A percentile compares a stretch with the other conserved stretches of the same genome.
Conservation (phyloP, 2,329 filamentous ascomycete genomes). For the Periconia digitata region DNA sequence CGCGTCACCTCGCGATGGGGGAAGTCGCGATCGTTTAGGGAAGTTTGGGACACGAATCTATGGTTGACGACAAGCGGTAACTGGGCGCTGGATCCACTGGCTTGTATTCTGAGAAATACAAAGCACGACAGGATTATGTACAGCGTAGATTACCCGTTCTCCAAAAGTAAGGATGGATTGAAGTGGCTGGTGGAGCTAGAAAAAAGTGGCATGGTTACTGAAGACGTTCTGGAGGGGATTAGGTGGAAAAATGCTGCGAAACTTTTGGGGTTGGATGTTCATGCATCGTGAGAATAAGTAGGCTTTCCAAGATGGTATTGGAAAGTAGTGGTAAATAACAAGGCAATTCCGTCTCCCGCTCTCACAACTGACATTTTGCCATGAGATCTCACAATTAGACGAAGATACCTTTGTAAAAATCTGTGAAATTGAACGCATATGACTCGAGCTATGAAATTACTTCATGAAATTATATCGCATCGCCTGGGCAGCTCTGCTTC, state of each 20-base stretch:
- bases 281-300: too few species aligned
- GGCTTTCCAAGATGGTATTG: too few species aligned
- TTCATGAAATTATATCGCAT: too few species aligned
- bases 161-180: conserved; percentile 50
- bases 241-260: conserved; percentile 53
- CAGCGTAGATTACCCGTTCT: conserved; percentile 61
- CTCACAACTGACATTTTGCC: too few species aligned
- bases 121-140: conserved; percentile 54
- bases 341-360: too few species aligned
- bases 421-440: too few species aligned
- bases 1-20: conserved; percentile 7
- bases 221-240: conserved; percentile 52
- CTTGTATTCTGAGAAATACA: conserved; percentile 43
- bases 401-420: too few species aligned
- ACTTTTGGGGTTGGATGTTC: conserved; percentile 7
- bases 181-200: conserved; percentile 53
- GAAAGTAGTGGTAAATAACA: too few species aligned
- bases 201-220: conserved; percentile 51
- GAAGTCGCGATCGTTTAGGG: conserved; percentile 38
- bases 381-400: too few species aligned
- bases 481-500: too few species aligned
- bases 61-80: conserved; percentile 61
- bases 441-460: too few species aligned
- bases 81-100: conserved; percentile 53
- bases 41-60: conserved; percentile 57